Percentiles rank a stretch among this genome's conserved stretches.
phyloP scores from a whole-genome alignment of 441 rosid genomes.

The Cnidoscolus chayamansa region DNA sequence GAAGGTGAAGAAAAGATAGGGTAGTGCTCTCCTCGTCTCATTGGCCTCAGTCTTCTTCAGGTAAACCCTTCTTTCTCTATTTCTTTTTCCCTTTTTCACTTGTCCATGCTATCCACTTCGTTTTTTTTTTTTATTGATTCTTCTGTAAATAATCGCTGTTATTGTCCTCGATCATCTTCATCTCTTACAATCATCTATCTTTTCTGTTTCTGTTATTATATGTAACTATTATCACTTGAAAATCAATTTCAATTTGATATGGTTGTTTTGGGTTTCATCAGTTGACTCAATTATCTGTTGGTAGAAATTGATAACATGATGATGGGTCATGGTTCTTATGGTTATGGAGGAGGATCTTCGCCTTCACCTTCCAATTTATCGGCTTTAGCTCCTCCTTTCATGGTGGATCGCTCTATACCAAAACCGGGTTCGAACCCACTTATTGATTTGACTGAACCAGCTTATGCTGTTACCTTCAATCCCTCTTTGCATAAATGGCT shows the following conservation, averaged over 20 bases:
- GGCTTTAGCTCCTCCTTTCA: conserved; percentile 59
- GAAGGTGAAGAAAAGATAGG: too few species aligned
- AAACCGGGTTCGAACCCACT: conserved; percentile 26
- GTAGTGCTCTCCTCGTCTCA: not conserved
- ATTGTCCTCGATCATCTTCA: not conserved
- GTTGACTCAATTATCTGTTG: conserved; percentile 13
- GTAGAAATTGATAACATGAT: conserved; percentile 23
- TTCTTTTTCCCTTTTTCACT: not conserved
- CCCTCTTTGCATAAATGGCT: conserved; percentile 27
- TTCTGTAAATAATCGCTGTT: not conserved
- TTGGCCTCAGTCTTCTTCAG: conserved; percentile 4
- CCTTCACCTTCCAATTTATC: conserved; percentile 51
- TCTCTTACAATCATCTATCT: not conserved
- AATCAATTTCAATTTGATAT: conserved; percentile 7
- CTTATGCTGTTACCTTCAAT: conserved; percentile 23
- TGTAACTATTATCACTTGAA: not conserved
- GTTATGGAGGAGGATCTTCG: conserved; percentile 41
- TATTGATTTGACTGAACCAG: conserved; percentile 39
- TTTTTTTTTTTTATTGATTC: not conserved
- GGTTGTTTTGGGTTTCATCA: conserved; percentile 22
- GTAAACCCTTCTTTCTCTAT: not conserved
- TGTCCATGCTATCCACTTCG: not conserved
- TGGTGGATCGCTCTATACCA: conserved; percentile 38
- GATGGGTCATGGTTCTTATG: conserved; percentile 42
- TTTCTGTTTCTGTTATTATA: not conserved